Conservation (phyloP, 352 stramenopile species). For the Phytophthora constricta region DNA sequence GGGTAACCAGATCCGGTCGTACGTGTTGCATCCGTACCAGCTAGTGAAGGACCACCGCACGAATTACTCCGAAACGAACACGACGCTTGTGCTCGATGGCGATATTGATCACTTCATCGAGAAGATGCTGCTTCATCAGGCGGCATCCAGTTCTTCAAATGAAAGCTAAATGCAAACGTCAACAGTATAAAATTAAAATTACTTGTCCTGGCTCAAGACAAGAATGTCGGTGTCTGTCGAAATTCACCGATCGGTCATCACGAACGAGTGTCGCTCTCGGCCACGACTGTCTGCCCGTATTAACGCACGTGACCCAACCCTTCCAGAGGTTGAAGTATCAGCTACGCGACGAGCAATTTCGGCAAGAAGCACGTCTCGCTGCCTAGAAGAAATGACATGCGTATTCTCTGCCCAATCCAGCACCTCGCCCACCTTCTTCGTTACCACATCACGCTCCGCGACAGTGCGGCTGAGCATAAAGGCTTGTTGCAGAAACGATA, state of each 20-base stretch:
- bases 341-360: slow-evolving; percentile 78
- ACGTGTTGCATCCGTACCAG: slow-evolving; percentile 98
- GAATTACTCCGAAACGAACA: slow-evolving; percentile 89
- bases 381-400: slow-evolving; percentile 68
- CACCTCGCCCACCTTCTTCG: slow-evolving; percentile 80
- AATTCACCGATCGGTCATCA: slow-evolving; percentile 31
- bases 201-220: too few relatives aligned
- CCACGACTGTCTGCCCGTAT: slow-evolving; percentile 24
- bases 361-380: slow-evolving; percentile 73
- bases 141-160: slow-evolving; percentile 9
- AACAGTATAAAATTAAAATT: too few relatives aligned
- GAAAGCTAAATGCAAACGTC: neutral
- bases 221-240: too few relatives aligned
- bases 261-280: slow-evolving; percentile 33
- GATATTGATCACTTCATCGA: slow-evolving; percentile 86
- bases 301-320: slow-evolving; percentile 25
- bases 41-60: slow-evolving; percentile 97
- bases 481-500: slow-evolving; percentile 84
- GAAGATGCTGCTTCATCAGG: slow-evolving; percentile 65
- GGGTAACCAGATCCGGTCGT: slow-evolving; percentile 96
- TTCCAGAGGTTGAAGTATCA: slow-evolving; percentile 40
- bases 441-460: slow-evolving; percentile 80
- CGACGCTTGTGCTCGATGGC: slow-evolving; percentile 91
- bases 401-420: slow-evolving; percentile 85
- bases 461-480: slow-evolving; percentile 87